Conservation (phyloP, 2,329 filamentous ascomycete species). For the Thyridium curvatum region DNA sequence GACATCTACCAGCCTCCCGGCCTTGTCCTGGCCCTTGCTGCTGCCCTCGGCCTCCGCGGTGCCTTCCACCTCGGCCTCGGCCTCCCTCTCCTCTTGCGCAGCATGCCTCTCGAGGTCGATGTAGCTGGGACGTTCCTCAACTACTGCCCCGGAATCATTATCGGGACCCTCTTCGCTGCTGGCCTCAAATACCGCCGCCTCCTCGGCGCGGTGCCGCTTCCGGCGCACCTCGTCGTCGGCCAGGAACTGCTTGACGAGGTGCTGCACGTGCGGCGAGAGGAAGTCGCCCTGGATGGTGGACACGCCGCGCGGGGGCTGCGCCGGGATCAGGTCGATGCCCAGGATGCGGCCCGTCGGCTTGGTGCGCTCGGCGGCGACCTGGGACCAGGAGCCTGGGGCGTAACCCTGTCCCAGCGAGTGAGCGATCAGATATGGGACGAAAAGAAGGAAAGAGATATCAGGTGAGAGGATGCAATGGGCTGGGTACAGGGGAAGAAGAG, state of each 20-base stretch:
- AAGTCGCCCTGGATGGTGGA: conserved; percentile 95
- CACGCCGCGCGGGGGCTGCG: conserved; percentile 85
- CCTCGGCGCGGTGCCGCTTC: conserved; percentile 17
- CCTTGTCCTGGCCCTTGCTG: no score
- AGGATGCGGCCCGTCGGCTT: conserved; percentile 72
- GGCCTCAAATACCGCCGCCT: conserved; percentile 16
- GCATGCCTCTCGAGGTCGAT: conserved; percentile 57
- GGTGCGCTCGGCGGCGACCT: conserved; percentile 77
- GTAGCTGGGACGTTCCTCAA: conserved; percentile 48
- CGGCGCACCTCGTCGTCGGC: conserved; percentile 50
- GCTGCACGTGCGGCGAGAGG: conserved; percentile 66
- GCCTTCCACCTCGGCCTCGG: conserved; percentile 17
- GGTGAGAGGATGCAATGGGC: no score
- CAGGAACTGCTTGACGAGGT: conserved; percentile 71
- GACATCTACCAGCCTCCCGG: conserved; percentile 65
- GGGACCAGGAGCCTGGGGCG: conserved; percentile 68
- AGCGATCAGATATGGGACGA: background rate
- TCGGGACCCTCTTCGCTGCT: background rate
- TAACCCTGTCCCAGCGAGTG: conserved; percentile 50
- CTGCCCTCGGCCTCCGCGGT: conserved; percentile 24
- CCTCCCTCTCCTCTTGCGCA: conserved; percentile 15
- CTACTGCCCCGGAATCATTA: conserved; percentile 11
- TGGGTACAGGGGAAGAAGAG: background rate
- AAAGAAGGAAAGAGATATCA: background rate
- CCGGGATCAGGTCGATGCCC: conserved; percentile 90